These are phyloP conservation scores for Penicillium soppii DNA, from an alignment of 495 filamentous ascomycete genomes.

Conservation along the genomic window DNA sequence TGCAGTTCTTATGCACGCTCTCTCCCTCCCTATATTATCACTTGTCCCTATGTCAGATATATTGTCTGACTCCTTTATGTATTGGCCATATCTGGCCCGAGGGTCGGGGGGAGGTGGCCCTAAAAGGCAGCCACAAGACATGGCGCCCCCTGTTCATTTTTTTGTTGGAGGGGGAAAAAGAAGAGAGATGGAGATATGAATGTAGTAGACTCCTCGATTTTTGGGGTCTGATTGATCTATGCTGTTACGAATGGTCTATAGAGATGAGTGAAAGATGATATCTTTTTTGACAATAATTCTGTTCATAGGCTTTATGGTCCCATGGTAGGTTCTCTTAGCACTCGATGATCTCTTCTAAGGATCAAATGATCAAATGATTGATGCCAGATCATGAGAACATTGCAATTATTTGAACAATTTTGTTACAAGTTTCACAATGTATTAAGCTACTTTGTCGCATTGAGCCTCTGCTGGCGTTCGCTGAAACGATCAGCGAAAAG, in stretches of 20 bases:
- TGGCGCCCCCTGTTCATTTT: slow-evolving; percentile 6
- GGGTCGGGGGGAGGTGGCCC: slow-evolving; percentile 16
- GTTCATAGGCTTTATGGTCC: too few species aligned
- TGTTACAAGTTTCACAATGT: too few species aligned
- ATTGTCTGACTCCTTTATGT: slow-evolving; percentile 8
- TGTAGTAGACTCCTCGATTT: slow-evolving; percentile 23
- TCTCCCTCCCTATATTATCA: slow-evolving; percentile 23
- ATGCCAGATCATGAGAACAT: too few species aligned
- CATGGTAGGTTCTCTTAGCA: too few species aligned
- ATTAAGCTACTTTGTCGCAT: too few species aligned
- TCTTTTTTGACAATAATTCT: slow-evolving; percentile 9
- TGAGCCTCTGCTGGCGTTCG: too few species aligned
- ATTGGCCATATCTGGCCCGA: slow-evolving; percentile 15
- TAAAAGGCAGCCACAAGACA: slow-evolving; percentile 14
- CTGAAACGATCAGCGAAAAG: slow-evolving; percentile 67
- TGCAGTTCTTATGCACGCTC: slow-evolving; percentile 23
- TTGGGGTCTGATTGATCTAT: slow-evolving; percentile 35
- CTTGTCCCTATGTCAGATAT: slow-evolving; percentile 17
- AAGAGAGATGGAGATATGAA: slow-evolving; percentile 15
- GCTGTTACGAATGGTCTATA: slow-evolving; percentile 52
- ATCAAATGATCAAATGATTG: too few species aligned
- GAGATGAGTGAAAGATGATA: slow-evolving; percentile 39
- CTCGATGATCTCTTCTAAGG: neutral
- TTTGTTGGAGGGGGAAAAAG: slow-evolving; percentile 13
- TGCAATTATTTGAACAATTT: too few species aligned